Base-by-base conservation (phyloP, 2,329 filamentous ascomycete genomes). In the Trichoderma afroharzianum region DNA sequence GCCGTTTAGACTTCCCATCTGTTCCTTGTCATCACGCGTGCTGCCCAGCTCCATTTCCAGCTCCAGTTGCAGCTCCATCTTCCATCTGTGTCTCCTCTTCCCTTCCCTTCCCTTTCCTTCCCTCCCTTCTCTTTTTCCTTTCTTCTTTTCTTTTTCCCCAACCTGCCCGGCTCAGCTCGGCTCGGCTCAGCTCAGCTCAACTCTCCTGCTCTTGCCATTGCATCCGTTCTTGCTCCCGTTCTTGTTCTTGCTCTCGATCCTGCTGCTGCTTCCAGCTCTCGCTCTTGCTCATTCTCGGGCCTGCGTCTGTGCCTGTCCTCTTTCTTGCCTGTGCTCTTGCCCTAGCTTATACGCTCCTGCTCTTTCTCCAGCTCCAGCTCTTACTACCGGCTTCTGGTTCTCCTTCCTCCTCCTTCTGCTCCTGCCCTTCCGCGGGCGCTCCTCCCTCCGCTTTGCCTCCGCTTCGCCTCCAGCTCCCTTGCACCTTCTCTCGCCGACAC, bases 401-500 rank as follows among this genome's bases (percentile, higher is more conserved):
- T 61, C 21, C 36, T n/a, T 12, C 33, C 33, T 68, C 33, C 50
- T n/a, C 30, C 57, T 33, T 59, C 15, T 66, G 18, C 18, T 58
- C 73, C 67, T 39, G 15, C 64, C 33, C 33, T 59, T 36, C 64
- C 53, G 18, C 64, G 36, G 26, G 12, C n/a, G 26, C 63, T 33
- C 50, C 70, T 72, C 71, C 74, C 58, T 50, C 66, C 71, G 24
- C 63, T 26, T 28, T n/a, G 24, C 74, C 58, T 50, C 66, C 71
- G 24, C 63, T 26, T 28, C 12, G 24, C 63, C 71, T 63, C 58
- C 53, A 72, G 62, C 28, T 63, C 32, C 64, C 68, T 76, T 47
- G 5, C 57, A 55, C 58, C 68, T 70, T 47, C 30, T 62, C 39
- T 64, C 26, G 26, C 28, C 30, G n/a, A 33, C 28, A 32, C 53